These are phyloP conservation scores for Domatiomyces catenatus DNA, from an alignment of 2,329 filamentous ascomycete species.

Conservation along the genomic window DNA sequence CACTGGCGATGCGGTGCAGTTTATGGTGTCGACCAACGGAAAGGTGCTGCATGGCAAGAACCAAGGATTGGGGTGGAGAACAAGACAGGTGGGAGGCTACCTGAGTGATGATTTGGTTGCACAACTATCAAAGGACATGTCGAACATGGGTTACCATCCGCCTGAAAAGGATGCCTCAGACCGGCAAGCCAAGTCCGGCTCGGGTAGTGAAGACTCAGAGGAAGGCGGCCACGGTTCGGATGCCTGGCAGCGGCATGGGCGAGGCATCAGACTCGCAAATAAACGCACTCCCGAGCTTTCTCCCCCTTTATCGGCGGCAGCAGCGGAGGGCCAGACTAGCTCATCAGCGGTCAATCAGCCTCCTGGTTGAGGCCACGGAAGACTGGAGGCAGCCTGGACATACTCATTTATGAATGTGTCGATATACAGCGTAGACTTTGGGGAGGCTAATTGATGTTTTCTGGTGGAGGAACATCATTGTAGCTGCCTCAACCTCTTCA, in stretches of 20 bases:
- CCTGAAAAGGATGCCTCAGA: constrained; percentile 6
- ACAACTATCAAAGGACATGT: constrained; percentile 22
- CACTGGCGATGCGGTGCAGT: constrained; percentile 23
- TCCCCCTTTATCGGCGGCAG: neutral
- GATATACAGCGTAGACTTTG: neutral
- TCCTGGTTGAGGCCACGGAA: neutral
- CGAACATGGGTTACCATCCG: constrained; percentile 13
- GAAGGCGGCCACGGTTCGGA: constrained; percentile 9
- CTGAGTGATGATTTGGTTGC: constrained; percentile 20
- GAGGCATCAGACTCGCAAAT: constrained; percentile 8
- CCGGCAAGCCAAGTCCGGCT: constrained; percentile 4
- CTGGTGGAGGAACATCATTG: constrained; percentile 1
- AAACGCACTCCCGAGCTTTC: constrained; percentile 3
- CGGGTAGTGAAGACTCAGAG: neutral
- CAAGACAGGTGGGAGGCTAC: constrained; percentile 23
- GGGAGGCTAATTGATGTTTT: constrained; percentile 1
- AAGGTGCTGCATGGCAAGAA: constrained; percentile 23
- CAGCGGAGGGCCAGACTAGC: neutral
- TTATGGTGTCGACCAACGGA: constrained; percentile 26
- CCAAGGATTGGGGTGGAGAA: constrained; percentile 20
- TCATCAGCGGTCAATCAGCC: neutral
- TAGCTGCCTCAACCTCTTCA: constrained; percentile 2
- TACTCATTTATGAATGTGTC: no score
- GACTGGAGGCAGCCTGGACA: no score
- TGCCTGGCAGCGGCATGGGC: constrained; percentile 19